Evolutionary conservation across 2,329 filamentous ascomycete genomes (phyloP), one percentile per base, ranked within the genome.

Genomic region (Knufia petricola): DNA sequence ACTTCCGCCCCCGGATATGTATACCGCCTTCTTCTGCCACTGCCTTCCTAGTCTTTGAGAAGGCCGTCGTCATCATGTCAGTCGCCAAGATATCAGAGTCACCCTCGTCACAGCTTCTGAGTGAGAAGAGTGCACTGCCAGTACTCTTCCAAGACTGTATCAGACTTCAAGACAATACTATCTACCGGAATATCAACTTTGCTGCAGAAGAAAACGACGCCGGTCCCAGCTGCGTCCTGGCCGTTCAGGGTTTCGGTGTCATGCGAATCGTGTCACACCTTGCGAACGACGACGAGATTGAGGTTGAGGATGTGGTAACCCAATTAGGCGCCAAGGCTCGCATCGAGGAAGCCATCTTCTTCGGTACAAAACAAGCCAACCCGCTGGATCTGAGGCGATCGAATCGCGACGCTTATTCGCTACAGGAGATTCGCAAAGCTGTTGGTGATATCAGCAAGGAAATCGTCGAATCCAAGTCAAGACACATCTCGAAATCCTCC

Each of bases 281-380:
- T 28, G 71, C 77, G 23, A 52, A 41, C 15, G 52, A 55, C 12
- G 45, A 39, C 10, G 71, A 78, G 13, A 70, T 83, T 21, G 80
- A 63, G 7, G 58, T 63, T 39, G 68, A 69, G 37, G 58, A 62
- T 20, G 31, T 50, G 17, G 62, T 64, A 50, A 55, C 55, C 12
- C 69, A 69, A 55, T 78, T 94, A 13, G 89, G 85, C 1, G 85
- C 87, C 4, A 92, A 87, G 66, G 86, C 81, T 66, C 95, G 92
- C 66, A 75, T 98, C 34, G 87, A 95, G 61, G 89, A 98, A 67
- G 89, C 89, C 2, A 85, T 96, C 1, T 96, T 95, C 67, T 96
- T 87, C 62, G 89, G 89, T 1, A 80, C 79, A 41, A 81, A 85
- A 61, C 76, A 82, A 53, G 81, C 86, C 60, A 96, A 88, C 59